Percentiles rank a stretch among this genome's conserved stretches.
phyloP scores from a whole-genome alignment of 2,329 filamentous ascomycete genomes.

The Trichophyton benhamiae region DNA sequence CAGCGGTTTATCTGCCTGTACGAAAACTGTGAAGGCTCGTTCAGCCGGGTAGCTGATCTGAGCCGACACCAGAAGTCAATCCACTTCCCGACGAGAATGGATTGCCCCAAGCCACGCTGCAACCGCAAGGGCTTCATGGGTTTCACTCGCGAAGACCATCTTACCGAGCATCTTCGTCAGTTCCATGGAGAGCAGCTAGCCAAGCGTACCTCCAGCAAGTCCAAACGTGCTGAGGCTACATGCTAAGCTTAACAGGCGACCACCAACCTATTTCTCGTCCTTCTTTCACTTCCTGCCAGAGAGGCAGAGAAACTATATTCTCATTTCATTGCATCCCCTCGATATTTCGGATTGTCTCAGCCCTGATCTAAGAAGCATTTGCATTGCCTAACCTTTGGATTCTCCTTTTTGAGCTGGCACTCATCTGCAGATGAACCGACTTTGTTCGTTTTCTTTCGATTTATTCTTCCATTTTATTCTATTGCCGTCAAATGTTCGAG shows the following conservation, averaged over 20 bases:
- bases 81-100: conserved; percentile 30
- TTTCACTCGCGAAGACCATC: conserved; percentile 46
- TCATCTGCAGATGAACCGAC: not conserved
- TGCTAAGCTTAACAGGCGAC: not conserved
- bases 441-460: not conserved
- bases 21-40: conserved; percentile 21
- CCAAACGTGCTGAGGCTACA: not conserved
- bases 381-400: not conserved
- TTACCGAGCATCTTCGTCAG: conserved; percentile 45
- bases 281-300: not conserved
- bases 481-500: conserved; percentile 2
- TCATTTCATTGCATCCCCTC: not conserved
- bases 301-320: not conserved
- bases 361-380: not conserved
- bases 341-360: not conserved
- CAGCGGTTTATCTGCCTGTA: conserved; percentile 16
- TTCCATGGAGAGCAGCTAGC: conserved; percentile 41
- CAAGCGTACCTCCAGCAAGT: conserved; percentile 23
- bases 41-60: conserved; percentile 38
- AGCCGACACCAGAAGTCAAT: conserved; percentile 38
- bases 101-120: conserved; percentile 36
- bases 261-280: not conserved
- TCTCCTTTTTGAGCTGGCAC: conserved; percentile 3
- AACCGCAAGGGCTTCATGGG: conserved; percentile 37
- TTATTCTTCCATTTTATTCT: not conserved